Evolutionary conservation across 148 eudicot genomes (phyloP).

Genomic region (Euryodendron excelsum): DNA sequence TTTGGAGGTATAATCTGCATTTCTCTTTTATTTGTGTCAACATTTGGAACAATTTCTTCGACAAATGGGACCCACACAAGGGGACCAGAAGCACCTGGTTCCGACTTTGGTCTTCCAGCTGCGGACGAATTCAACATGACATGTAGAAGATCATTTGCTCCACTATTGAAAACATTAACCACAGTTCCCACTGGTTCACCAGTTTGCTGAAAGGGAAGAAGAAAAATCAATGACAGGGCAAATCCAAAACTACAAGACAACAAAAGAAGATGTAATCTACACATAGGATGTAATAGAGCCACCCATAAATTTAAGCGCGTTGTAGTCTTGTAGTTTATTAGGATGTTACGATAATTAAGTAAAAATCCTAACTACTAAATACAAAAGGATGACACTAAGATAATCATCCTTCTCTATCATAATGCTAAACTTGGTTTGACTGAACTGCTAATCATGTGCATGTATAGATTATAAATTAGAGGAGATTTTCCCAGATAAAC

Average conservation of each 20-base stretch:
- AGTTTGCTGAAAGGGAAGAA: slow-evolving; percentile 57
- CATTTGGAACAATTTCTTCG: slow-evolving; percentile 88
- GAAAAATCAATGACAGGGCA: background rate
- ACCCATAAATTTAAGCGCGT: background rate
- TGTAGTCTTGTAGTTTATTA: background rate
- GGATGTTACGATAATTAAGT: too few species aligned
- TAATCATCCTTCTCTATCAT: background rate
- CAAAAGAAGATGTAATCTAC: too few species aligned
- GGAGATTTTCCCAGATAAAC: background rate
- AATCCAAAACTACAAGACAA: background rate
- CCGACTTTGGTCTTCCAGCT: slow-evolving; percentile 35
- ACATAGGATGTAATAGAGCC: background rate
- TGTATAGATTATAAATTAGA: background rate
- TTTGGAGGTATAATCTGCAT: slow-evolving; percentile 92
- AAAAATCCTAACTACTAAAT: background rate
- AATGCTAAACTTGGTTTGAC: background rate
- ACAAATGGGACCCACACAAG: slow-evolving; percentile 94
- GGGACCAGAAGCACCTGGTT: slow-evolving; percentile 43
- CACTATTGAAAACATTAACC: slow-evolving; percentile 64
- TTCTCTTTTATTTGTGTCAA: slow-evolving; percentile 71
- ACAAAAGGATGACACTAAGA: too few species aligned
- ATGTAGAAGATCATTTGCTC: slow-evolving; percentile 81
- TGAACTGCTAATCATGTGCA: background rate
- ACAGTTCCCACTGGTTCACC: slow-evolving; percentile 87
- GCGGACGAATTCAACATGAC: slow-evolving; percentile 60